Conservation (phyloP, 2,329 filamentous ascomycete species). For the Verticillium nubilum region DNA sequence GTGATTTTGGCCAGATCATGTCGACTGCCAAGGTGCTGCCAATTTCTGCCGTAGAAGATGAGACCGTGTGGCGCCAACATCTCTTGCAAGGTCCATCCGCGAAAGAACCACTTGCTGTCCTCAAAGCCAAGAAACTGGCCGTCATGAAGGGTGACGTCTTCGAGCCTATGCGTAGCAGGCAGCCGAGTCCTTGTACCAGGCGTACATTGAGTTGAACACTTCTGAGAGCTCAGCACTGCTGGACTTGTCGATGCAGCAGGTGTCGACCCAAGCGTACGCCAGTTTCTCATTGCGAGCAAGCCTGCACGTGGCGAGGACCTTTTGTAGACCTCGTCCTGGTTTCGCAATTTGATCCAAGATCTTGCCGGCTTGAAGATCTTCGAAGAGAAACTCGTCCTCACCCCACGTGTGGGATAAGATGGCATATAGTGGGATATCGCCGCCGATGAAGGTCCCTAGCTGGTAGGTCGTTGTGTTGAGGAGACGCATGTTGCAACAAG, state of each 20-base stretch:
- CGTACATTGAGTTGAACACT: slow-evolving; percentile 14
- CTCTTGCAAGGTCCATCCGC: slow-evolving; percentile 17
- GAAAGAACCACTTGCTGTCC: slow-evolving; percentile 10
- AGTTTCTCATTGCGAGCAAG: slow-evolving; percentile 3
- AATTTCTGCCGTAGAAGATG: slow-evolving; percentile 3
- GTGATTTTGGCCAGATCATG: not conserved
- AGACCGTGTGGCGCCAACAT: slow-evolving; percentile 4
- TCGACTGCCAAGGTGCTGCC: slow-evolving; percentile 9
- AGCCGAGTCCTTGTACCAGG: slow-evolving; percentile 14
- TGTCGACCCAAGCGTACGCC: slow-evolving; percentile 17
- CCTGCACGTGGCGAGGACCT: slow-evolving; percentile 7
- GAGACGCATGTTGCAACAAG: slow-evolving; percentile 11
- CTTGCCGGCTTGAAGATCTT: slow-evolving; percentile 10
- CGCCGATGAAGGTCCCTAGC: slow-evolving; percentile 8
- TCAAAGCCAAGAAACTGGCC: not conserved
- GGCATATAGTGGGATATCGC: slow-evolving; percentile 16
- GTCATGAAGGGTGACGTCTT: slow-evolving; percentile 7
- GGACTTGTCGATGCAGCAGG: slow-evolving; percentile 20
- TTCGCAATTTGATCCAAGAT: not conserved
- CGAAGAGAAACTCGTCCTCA: slow-evolving; percentile 16
- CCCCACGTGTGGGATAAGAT: slow-evolving; percentile 22
- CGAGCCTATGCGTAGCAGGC: slow-evolving; percentile 14
- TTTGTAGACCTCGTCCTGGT: slow-evolving; percentile 4
- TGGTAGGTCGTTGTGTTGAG: slow-evolving; percentile 9
- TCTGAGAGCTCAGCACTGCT: slow-evolving; percentile 17